Base-by-base conservation (phyloP, 139 green algal species). In the Tetraselmis chui region DNA sequence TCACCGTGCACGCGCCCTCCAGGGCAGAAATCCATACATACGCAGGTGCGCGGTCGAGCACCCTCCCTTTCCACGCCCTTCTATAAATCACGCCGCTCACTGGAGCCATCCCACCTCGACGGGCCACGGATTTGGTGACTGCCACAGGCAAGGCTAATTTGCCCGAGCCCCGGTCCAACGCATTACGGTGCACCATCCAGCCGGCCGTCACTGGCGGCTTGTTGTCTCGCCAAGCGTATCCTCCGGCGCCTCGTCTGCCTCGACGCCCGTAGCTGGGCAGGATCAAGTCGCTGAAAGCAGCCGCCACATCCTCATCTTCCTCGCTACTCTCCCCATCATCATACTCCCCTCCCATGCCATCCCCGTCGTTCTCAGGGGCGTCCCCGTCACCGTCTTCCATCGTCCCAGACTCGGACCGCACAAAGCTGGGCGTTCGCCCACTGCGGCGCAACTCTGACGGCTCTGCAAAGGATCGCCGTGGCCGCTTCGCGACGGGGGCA, bases 11-110 rank as follows among this genome's bases (percentile, higher is more conserved):
- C 2, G 80, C 84, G 1, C 18, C n/a, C 84, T 92, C 78, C 25
- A 82, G 77, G 23, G 30, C 79, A 1, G 84, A 84, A 2, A 77
- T 25, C 89, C 89, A 92, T 1, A 27, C 32, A 18, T 67, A 67
- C 45, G 45, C 45, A 25, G 45, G 45, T 18, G 45, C 45, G 45
- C 45, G 45, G 45, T 67, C 45, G 11, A 67, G 45, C 45, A 67
- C 45, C 11, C 45, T 5, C 11, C 45, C 45, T 18, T 67, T 67
- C 45, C 45, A 67, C 11, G 18, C 18, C 11, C 45, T 5, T 5
- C 45, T 5, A 18, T 67, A 67, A 18, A 67, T 67, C 11, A 67
- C 45, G 45, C 45, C 45, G 45, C 18, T 67, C 11, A 67, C 45
- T 5, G 45, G 45, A 25, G 11, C 45, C 11, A 67, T 5, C 11